Conservation (phyloP, 805 yeast species). For the Starmerella apicola region DNA sequence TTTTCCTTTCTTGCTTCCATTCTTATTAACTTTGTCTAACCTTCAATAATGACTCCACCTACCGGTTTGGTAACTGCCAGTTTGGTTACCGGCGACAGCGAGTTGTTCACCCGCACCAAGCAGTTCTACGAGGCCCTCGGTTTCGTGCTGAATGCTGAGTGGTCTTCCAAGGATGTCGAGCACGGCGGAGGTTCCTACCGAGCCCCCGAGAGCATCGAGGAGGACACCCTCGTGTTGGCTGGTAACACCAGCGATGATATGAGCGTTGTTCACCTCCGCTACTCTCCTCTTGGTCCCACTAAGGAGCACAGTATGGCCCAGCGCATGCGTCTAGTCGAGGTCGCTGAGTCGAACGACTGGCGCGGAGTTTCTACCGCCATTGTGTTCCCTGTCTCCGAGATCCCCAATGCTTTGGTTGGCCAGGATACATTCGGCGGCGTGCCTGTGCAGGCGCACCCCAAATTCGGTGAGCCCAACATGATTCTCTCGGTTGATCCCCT, state of each 20-base stretch:
- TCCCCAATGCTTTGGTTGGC: slow-evolving; percentile 28
- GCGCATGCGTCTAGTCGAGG: slow-evolving; percentile 17
- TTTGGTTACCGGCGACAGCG: slow-evolving; percentile 37
- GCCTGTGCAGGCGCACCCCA: slow-evolving; percentile 37
- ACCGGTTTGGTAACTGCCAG: slow-evolving; percentile 58
- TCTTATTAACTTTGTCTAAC: no score
- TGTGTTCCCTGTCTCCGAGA: slow-evolving; percentile 36
- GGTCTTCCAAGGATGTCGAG: slow-evolving; percentile 21
- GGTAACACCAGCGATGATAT: slow-evolving; percentile 19
- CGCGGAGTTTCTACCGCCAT: slow-evolving; percentile 35
- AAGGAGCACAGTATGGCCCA: slow-evolving; percentile 20
- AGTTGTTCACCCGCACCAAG: slow-evolving; percentile 36
- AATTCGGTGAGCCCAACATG: slow-evolving; percentile 61
- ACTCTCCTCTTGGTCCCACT: slow-evolving; percentile 19
- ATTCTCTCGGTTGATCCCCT: slow-evolving; percentile 71
- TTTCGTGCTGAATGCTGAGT: slow-evolving; percentile 29
- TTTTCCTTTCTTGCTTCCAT: no score
- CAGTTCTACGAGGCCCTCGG: slow-evolving; percentile 46
- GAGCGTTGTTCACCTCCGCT: slow-evolving; percentile 25
- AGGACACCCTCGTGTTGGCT: slow-evolving; percentile 23
- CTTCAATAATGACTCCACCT: no score
- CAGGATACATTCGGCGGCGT: slow-evolving; percentile 32
- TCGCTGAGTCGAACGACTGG: slow-evolving; percentile 33
- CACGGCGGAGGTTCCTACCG: slow-evolving; percentile 17
- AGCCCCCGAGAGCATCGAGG: slow-evolving; percentile 22